Evolutionary conservation across 2,329 filamentous ascomycete species (phyloP).

Genomic region (Bipolaris zeicola): DNA sequence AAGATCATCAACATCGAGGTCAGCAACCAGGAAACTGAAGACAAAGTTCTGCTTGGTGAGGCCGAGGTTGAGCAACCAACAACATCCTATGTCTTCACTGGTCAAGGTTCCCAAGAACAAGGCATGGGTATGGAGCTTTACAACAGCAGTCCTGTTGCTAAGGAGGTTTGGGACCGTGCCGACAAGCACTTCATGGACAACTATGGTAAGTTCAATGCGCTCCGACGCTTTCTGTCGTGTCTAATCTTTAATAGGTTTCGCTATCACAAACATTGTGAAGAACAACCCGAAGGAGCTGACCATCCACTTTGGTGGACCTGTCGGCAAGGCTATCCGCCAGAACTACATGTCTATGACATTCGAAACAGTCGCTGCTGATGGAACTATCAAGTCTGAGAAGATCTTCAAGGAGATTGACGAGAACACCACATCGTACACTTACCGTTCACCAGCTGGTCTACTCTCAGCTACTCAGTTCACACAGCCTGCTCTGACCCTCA

Average conservation of each 20-base stretch:
- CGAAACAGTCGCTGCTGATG: conserved; percentile 93
- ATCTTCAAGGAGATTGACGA: conserved; percentile 99
- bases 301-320: conserved; percentile 95
- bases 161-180: conserved; percentile 89
- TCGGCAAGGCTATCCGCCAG: conserved; percentile 94
- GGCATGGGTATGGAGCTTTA: conserved; percentile 99
- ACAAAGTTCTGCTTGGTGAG: conserved; percentile 93
- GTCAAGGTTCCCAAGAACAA: conserved; percentile 97
- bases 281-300: conserved; percentile 99
- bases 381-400: conserved; percentile 94
- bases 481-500: conserved; percentile 92
- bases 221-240: not conserved
- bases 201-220: conserved; percentile 70
- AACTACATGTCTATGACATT: conserved; percentile 99
- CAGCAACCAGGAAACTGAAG: conserved; percentile 92
- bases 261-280: conserved; percentile 98
- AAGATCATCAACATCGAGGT: conserved; percentile 99
- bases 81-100: conserved; percentile 96
- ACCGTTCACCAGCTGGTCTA: conserved; percentile 90
- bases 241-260: conserved; percentile 69
- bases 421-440: conserved; percentile 93
- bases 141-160: conserved; percentile 87
- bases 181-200: conserved; percentile 99
- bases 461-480: conserved; percentile 98
- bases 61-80: conserved; percentile 98